Evolutionary conservation across 1,139 yeast genomes (phyloP), one percentile per base, ranked within the genome.

Genomic region (Suhomyces ambrosiae): DNA sequence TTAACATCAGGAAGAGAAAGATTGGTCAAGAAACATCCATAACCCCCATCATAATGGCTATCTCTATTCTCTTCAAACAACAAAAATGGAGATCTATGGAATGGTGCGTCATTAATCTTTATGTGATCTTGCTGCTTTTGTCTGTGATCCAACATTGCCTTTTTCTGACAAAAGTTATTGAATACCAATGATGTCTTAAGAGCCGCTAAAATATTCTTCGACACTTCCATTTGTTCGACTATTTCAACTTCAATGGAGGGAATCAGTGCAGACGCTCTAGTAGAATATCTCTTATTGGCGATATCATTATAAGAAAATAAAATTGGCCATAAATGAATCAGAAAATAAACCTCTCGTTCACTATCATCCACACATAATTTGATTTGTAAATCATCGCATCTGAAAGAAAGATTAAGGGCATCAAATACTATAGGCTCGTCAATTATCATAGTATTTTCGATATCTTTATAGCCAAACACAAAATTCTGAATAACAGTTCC

Each of bases 61-160:
- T 72, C 70, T 39, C 80, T 68, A 17, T 50, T 47, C 13, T 74
- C 71, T 9, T 69, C 71, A 7, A 75, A 74, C 12, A 90, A 60
- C 24, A 90, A 58, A 53, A 88, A 89, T 0, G 95, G 82, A 15
- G 80, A 68, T 37, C 98, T 64, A 49, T 86, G 94, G 48, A 79
- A 88, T 0, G 96, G 90, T 0, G 87, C 86, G 64, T 92, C 98
- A 52, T 86, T 86, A 9, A 68, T 50, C 16, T 77, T 65, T 2
- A 89, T 65, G 56, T 86, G 95, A 5, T 68, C 68, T 40, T 82
- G 82, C 56, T 89, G 96, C 13, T 62, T 54, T 8, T 56, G 56
- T 40, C 79, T 62, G 31, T 74, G 75, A 7, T 68, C 68, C 1
- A 58, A 56, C 53, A 73, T 76, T 34, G 80, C 66, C 6, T 70